phyloP scores from a whole-genome alignment of 768 basidiomycete species.

The Scleroderma citrinum region DNA sequence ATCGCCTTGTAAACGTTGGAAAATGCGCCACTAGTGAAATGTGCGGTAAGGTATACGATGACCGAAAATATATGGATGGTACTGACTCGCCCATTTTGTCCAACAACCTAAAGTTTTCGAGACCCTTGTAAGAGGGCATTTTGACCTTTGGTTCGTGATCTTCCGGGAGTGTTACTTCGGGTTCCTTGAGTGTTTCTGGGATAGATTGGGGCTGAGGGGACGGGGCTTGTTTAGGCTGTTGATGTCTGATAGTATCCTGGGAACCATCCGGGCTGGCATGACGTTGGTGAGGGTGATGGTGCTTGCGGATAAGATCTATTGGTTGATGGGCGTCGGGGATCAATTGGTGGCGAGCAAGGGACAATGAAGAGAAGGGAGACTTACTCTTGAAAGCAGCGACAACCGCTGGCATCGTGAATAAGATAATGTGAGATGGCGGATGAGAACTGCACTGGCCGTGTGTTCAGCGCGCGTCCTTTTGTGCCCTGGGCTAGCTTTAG shows the following conservation, averaged over 20 bases:
- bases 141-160: slow-evolving; percentile 66
- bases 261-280: slow-evolving; percentile 31
- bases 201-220: slow-evolving; percentile 22
- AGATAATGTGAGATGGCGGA: not conserved
- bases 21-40: slow-evolving; percentile 73
- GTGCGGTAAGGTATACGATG: slow-evolving; percentile 9
- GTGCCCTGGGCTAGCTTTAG: slow-evolving; percentile 21
- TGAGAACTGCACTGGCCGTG: slow-evolving; percentile 1
- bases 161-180: slow-evolving; percentile 57
- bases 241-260: slow-evolving; percentile 18
- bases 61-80: slow-evolving; percentile 4
- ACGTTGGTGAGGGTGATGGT: slow-evolving; percentile 52
- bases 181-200: slow-evolving; percentile 12
- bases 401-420: slow-evolving; percentile 54
- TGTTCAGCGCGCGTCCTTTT: slow-evolving; percentile 24
- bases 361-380: slow-evolving; percentile 16
- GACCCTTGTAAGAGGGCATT: slow-evolving; percentile 83
- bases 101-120: slow-evolving; percentile 70
- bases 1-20: slow-evolving; percentile 97
- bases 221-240: slow-evolving; percentile 32
- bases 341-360: slow-evolving; percentile 16
- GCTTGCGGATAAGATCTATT: slow-evolving; percentile 64
- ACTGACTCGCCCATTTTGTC: slow-evolving; percentile 95
- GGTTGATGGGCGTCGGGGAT: slow-evolving; percentile 20
- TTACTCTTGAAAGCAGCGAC: slow-evolving; percentile 88